phyloP scores from a whole-genome alignment of 768 basidiomycete species.

The Crassisporium funariophilum region DNA sequence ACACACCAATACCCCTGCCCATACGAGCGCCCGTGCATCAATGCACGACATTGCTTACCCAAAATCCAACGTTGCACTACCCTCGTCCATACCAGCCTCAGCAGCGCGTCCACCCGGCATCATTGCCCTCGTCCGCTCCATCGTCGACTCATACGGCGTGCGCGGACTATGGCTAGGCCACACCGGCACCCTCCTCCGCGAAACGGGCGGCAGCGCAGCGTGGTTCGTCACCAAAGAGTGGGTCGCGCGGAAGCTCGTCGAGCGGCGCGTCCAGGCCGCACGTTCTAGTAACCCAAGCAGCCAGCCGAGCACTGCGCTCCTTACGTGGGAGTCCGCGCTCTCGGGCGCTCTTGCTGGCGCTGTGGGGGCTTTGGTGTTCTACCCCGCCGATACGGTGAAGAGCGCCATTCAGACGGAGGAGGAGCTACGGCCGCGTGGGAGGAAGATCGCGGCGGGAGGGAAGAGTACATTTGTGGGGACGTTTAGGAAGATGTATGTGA shows the following conservation, averaged over 20 bases:
- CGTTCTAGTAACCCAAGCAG: slow-evolving; percentile 22
- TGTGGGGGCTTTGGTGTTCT: slow-evolving; percentile 83
- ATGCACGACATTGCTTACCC: slow-evolving; percentile 18
- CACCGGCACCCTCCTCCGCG: slow-evolving; percentile 89
- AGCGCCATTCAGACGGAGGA: slow-evolving; percentile 93
- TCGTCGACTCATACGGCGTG: slow-evolving; percentile 68
- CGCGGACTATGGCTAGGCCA: slow-evolving; percentile 97
- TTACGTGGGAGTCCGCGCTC: slow-evolving; percentile 80
- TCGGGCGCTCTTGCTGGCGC: slow-evolving; percentile 88
- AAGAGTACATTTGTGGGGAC: slow-evolving; percentile 53
- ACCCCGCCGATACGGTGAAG: slow-evolving; percentile 95
- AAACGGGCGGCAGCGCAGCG: slow-evolving; percentile 86
- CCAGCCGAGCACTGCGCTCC: slow-evolving; percentile 53
- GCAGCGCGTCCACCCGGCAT: slow-evolving; percentile 66
- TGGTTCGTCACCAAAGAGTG: slow-evolving; percentile 93
- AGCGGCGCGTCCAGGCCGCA: slow-evolving; percentile 40
- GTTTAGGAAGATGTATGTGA: slow-evolving; percentile 68
- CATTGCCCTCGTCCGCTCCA: slow-evolving; percentile 60
- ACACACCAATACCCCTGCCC: not conserved
- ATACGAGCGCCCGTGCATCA: not conserved
- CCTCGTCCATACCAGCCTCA: slow-evolving; percentile 20
- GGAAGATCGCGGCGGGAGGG: slow-evolving; percentile 6
- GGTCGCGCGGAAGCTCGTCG: slow-evolving; percentile 61
- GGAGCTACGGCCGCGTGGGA: slow-evolving; percentile 68
- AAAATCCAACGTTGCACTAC: slow-evolving; percentile 10